Percentiles rank a stretch among this genome's conserved stretches.
Conservation (phyloP, 139 green algal species). For the Nannochloris sp. region DNA sequence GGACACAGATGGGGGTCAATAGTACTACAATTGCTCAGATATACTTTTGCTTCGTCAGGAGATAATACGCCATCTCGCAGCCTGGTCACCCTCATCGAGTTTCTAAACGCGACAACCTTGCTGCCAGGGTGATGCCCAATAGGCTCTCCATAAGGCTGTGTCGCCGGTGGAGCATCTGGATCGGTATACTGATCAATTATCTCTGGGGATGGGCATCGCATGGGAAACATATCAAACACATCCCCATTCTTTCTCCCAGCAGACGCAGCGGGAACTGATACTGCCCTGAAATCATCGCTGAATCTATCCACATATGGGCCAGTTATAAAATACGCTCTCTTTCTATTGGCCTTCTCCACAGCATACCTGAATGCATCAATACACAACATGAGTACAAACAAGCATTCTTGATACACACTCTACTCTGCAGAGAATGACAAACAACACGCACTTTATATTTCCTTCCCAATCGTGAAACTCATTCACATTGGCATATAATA, state of each 20-base stretch:
- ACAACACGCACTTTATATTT: background rate
- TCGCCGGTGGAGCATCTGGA: background rate
- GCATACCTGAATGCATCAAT: conserved; percentile 10
- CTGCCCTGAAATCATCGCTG: background rate
- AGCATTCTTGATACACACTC: too few relatives aligned
- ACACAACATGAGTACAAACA: too few relatives aligned
- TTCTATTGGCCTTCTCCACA: conserved; percentile 9
- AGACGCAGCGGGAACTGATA: background rate
- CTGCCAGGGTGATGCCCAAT: conserved; percentile 9
- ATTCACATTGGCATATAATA: conserved; percentile 35
- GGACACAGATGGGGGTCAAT: background rate
- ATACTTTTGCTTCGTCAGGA: conserved; percentile 18
- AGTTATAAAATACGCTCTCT: conserved; percentile 2
- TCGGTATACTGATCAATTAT: background rate
- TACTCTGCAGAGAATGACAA: background rate
- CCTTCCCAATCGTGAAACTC: conserved; percentile 35
- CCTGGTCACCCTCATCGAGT: conserved; percentile 21
- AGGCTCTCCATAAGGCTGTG: conserved; percentile 8
- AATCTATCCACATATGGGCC: background rate
- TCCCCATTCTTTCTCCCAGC: background rate
- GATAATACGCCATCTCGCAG: conserved; percentile 24
- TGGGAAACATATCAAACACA: background rate
- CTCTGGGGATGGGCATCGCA: background rate
- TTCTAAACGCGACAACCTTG: conserved; percentile 29
- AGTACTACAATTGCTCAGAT: conserved; percentile 21